Conservation (phyloP, 495 filamentous ascomycete species). For the Hypoxylon perforatum region DNA sequence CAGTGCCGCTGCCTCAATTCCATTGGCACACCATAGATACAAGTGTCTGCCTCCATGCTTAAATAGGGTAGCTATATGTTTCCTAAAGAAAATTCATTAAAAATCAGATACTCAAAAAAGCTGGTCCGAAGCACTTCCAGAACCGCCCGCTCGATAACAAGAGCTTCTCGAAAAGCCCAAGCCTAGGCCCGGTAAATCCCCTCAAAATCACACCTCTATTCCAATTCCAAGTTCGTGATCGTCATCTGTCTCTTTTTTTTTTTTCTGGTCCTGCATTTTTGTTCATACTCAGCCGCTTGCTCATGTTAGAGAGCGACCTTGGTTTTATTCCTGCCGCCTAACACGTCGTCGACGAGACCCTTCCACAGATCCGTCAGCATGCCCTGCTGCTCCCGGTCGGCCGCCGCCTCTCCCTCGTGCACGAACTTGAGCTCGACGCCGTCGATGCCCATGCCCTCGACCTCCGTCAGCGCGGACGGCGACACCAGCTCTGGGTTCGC, state of each 20-base stretch:
- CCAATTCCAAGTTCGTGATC: background rate
- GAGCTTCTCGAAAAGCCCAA: constrained; percentile 20
- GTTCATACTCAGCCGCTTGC: background rate
- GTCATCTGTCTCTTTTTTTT: background rate
- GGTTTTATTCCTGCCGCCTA: constrained; percentile 43
- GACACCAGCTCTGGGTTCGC: constrained; percentile 55
- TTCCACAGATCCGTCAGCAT: constrained; percentile 59
- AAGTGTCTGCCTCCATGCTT: constrained; percentile 1
- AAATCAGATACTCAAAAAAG: constrained; percentile 27
- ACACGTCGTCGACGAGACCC: constrained; percentile 59
- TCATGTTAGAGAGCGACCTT: constrained; percentile 40
- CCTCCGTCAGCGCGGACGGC: constrained; percentile 55
- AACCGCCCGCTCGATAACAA: constrained; percentile 36
- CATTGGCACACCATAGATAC: background rate
- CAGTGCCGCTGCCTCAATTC: background rate
- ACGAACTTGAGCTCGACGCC: constrained; percentile 60
- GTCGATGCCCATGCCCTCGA: constrained; percentile 59
- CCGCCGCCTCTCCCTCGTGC: constrained; percentile 41
- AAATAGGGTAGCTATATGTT: constrained; percentile 1
- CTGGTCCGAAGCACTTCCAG: constrained; percentile 43
- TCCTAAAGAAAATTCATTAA: constrained; percentile 34
- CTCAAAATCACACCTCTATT: no score
- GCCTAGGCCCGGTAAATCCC: no score
- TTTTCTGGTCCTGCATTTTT: constrained; percentile 11
- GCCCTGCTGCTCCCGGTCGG: constrained; percentile 45